Base-by-base conservation (phyloP, 1,284 basidiomycete genomes). In the Apiotrichum gracile region DNA sequence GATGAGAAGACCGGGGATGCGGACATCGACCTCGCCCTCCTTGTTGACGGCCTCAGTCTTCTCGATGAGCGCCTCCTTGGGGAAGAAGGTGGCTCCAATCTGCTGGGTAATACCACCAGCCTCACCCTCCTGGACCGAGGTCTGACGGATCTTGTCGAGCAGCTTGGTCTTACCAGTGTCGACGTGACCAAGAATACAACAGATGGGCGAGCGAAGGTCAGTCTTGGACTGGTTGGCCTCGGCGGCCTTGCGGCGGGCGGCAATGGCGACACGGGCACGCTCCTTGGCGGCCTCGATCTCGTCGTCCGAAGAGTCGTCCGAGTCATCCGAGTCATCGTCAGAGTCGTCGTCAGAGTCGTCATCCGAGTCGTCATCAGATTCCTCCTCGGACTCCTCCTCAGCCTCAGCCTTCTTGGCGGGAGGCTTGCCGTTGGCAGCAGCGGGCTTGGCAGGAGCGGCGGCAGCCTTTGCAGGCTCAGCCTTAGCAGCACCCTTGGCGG, bases 1-100 rank as follows among this genome's bases (percentile, higher is more conserved):
- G 69, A 99, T 77, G 53, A 99, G 82, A 25, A 99, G 82, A 77
- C 96, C 96, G 31, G 96, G 96, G 57, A 97, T 86, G 76, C 97
- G 94, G 81, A 94, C 97, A 66, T 97, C 90, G 76, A 90, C 86
- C 33, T 77, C 76, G 55, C 85, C 84, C 62, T 91, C 85, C 76
- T 83, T 87, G 77, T 97, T 94, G 76, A 98, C 78, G 19, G 96
- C 91, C 19, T 80, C 79, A 2, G 94, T 97, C 81, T 98, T 98
- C 52, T 83, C 83, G 76, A 87, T 84, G 73, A 99, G 96, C 8
- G 92, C 91, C n/a, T 93, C 88, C 46, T 88, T 86, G 44, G 96
- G 96, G 85, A 99, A 98, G 80, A 96, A 99, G 0, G 96, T 99
- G n/a, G 96, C 96, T 81, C 96, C 96, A 64, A 99, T 99, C 73